Percentiles rank a stretch among this genome's conserved stretches.
phyloP scores from a whole-genome alignment of 805 yeast species.

The Schwanniomyces vanrijiae region DNA sequence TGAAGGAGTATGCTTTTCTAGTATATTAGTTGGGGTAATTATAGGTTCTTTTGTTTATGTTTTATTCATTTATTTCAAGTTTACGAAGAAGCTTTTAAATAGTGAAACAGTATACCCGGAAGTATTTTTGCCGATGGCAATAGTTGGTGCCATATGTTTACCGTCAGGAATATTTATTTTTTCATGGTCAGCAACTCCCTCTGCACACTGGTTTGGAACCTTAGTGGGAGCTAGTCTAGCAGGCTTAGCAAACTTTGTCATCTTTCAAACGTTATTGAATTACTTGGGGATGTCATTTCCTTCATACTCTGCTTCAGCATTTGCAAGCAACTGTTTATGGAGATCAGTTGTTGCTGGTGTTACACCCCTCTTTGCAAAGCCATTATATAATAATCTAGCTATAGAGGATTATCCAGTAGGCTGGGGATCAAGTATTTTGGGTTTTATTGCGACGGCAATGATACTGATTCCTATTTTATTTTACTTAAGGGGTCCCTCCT shows the following conservation, averaged over 20 bases:
- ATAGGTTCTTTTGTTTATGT: constrained; percentile 35
- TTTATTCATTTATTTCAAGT: constrained; percentile 16
- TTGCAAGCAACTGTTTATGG: constrained; percentile 52
- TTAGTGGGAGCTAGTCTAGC: constrained; percentile 39
- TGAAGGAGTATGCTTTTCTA: too few relatives aligned
- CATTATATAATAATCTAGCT: constrained; percentile 53
- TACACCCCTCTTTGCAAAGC: constrained; percentile 63
- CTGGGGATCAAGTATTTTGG: constrained; percentile 54
- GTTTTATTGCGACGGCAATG: constrained; percentile 43
- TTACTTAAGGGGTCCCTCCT: too few relatives aligned
- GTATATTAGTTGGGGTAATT: constrained; percentile 47
- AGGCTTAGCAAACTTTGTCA: too few relatives aligned
- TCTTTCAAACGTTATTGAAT: constrained; percentile 51
- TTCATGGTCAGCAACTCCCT: constrained; percentile 45
- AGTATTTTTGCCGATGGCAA: constrained; percentile 31
- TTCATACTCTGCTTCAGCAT: constrained; percentile 52
- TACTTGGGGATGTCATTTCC: constrained; percentile 50
- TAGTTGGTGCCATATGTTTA: constrained; percentile 21
- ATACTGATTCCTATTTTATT: constrained; percentile 47
- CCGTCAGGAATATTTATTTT: constrained; percentile 39
- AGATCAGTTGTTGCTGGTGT: constrained; percentile 52
- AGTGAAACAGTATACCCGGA: constrained; percentile 31
- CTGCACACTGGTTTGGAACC: constrained; percentile 49
- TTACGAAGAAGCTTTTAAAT: constrained; percentile 13
- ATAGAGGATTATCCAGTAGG: constrained; percentile 52